Conservation (phyloP, 192 early-diverging fungal species). For the Diversispora epigaea region DNA sequence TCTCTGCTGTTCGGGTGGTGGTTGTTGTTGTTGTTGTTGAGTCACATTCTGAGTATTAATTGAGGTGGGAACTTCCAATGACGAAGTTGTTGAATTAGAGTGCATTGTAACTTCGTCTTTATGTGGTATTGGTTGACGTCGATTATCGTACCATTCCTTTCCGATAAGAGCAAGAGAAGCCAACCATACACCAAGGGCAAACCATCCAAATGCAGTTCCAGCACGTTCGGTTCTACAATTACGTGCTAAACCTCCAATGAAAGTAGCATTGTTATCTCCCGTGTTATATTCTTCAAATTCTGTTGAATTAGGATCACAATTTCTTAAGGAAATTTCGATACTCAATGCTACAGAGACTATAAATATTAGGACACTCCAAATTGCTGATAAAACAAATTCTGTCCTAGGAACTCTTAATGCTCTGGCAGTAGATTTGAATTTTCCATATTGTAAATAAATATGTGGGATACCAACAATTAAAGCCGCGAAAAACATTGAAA, state of each 20-base stretch:
- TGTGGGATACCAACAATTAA: conserved; percentile 20
- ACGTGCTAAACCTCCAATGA: conserved; percentile 5
- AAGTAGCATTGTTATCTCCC: background rate
- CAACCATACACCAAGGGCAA: conserved; percentile 21
- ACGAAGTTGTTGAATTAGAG: conserved; percentile 24
- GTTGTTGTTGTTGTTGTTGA: background rate
- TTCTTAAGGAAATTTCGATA: conserved; percentile 12
- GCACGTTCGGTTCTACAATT: conserved; percentile 20
- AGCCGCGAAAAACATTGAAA: conserved; percentile 16
- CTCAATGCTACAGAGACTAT: background rate
- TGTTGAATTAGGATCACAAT: background rate
- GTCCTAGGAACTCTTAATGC: conserved; percentile 11
- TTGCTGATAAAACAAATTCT: conserved; percentile 31
- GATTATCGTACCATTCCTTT: conserved; percentile 6
- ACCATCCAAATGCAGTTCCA: conserved; percentile 25
- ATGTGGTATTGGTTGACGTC: conserved; percentile 18
- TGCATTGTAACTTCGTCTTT: conserved; percentile 1
- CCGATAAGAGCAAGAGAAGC: conserved; percentile 11
- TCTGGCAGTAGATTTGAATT: conserved; percentile 19
- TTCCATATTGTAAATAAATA: conserved; percentile 20
- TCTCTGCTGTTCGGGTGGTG: no score
- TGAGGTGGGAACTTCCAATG: background rate
- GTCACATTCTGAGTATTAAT: background rate
- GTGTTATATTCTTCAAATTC: background rate
- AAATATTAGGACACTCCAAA: conserved; percentile 21